Percentiles rank a stretch among this genome's conserved stretches.
These are phyloP conservation scores for Mrakia frigida DNA, from an alignment of 768 basidiomycete species.

Conservation along the genomic window DNA sequence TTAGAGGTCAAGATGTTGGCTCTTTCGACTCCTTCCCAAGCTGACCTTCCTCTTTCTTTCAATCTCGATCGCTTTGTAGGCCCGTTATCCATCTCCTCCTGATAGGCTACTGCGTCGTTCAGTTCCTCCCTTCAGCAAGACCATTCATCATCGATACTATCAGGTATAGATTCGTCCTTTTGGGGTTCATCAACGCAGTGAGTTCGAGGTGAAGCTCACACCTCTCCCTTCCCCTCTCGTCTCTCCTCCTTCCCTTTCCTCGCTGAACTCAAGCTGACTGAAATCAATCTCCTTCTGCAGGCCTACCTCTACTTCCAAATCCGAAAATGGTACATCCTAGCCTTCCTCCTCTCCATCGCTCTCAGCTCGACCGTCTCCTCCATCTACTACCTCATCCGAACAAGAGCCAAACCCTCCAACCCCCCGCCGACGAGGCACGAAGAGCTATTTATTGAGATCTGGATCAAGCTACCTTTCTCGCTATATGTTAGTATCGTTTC, in stretches of 20 bases:
- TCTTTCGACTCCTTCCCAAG: slow-evolving; percentile 4
- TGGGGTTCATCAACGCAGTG: slow-evolving; percentile 77
- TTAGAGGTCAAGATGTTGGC: too few species aligned
- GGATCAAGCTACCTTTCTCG: slow-evolving; percentile 70
- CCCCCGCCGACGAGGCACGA: slow-evolving; percentile 17
- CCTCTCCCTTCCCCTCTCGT: slow-evolving; percentile 46
- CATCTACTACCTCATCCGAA: slow-evolving; percentile 28
- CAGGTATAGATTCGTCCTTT: slow-evolving; percentile 83
- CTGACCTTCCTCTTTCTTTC: neutral
- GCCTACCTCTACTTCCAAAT: slow-evolving; percentile 30
- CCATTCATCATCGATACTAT: slow-evolving; percentile 72
- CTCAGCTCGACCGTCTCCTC: slow-evolving; percentile 24
- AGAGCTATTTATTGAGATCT: slow-evolving; percentile 12
- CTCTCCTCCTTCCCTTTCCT: neutral
- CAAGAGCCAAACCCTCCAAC: slow-evolving; percentile 1
- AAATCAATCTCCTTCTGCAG: neutral
- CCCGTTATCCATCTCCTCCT: slow-evolving; percentile 83
- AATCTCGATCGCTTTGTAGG: slow-evolving; percentile 52
- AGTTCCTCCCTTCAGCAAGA: slow-evolving; percentile 36
- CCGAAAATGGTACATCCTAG: slow-evolving; percentile 30
- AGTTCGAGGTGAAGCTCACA: neutral
- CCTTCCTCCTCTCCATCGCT: slow-evolving; percentile 28
- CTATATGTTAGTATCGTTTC: slow-evolving; percentile 52
- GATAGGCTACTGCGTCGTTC: slow-evolving; percentile 72
- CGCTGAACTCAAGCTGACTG: neutral